Evolutionary conservation across 2,329 filamentous ascomycete genomes (phyloP).

Genomic region (Coniochaeta ligniaria): DNA sequence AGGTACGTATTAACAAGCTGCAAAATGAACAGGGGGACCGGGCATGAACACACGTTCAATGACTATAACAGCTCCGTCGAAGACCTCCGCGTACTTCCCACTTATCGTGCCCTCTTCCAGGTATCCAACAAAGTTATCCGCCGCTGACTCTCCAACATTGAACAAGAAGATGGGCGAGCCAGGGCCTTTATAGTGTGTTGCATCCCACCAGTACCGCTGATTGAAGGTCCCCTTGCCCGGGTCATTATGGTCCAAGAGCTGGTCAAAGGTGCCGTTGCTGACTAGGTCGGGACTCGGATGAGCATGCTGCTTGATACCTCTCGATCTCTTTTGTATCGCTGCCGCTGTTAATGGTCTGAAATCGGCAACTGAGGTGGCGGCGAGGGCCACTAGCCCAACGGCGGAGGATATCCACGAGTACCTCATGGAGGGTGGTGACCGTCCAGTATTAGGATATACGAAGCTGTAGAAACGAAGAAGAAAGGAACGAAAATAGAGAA

Average conservation of each 20-base stretch:
- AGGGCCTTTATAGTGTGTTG: not conserved
- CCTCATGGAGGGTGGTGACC: not conserved
- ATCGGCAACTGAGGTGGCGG: not conserved
- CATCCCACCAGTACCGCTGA: conserved; percentile 8
- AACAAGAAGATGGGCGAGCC: conserved; percentile 12
- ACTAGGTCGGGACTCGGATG: not conserved
- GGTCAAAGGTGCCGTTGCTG: conserved; percentile 1
- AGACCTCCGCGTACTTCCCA: conserved; percentile 11
- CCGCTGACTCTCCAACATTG: conserved; percentile 11
- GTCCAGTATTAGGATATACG: not conserved
- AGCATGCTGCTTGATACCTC: conserved; percentile 1
- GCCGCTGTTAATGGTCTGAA: not conserved
- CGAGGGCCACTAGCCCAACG: not conserved
- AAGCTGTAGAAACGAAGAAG: not conserved
- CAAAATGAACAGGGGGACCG: not conserved
- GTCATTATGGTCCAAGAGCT: not conserved
- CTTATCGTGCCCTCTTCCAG: conserved; percentile 7
- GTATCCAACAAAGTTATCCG: conserved; percentile 10
- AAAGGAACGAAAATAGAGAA: not conserved
- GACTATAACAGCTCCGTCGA: conserved; percentile 11
- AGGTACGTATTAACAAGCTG: not conserved
- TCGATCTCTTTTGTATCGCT: not conserved
- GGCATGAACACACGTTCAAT: conserved; percentile 8
- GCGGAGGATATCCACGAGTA: not conserved
- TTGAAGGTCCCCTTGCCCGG: conserved; percentile 8